Evolutionary conservation across 176 grass and related monocot species (phyloP).

Genomic region (Hyparrhenia diplandra): DNA sequence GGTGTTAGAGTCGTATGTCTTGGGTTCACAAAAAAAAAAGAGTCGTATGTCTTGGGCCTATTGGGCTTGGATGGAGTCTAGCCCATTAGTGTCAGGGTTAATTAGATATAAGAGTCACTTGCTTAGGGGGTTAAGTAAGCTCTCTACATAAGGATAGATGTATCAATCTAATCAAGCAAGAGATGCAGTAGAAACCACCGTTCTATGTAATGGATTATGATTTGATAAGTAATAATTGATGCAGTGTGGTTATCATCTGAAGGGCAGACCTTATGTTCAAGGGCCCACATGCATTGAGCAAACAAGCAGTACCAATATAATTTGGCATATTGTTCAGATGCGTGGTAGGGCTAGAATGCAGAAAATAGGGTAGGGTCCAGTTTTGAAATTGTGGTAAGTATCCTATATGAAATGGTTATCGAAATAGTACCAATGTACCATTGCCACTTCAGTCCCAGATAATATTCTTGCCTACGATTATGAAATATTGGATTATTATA

Average conservation of each 20-base stretch:
- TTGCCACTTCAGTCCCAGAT: neutral
- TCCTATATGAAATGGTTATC: neutral
- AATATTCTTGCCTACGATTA: conserved; percentile 6
- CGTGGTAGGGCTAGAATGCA: neutral
- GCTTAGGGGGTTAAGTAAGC: too few species aligned
- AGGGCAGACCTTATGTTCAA: neutral
- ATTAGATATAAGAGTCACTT: too few species aligned
- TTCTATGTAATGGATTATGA: neutral
- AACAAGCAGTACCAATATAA: neutral
- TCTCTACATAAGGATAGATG: too few species aligned
- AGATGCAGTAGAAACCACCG: neutral
- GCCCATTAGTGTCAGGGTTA: too few species aligned
- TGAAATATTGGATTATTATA: neutral
- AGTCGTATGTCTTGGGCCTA: too few species aligned
- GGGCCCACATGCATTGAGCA: neutral
- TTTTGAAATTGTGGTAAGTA: neutral
- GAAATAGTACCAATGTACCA: neutral
- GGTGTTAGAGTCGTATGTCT: too few species aligned
- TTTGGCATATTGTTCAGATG: neutral
- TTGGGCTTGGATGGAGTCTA: too few species aligned
- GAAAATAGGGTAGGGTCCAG: neutral
- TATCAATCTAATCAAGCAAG: too few species aligned
- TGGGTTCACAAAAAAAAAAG: too few species aligned
- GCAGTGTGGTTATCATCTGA: neutral
- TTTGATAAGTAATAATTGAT: neutral